phyloP scores from a whole-genome alignment of 1,284 basidiomycete species.

The Ceratobasidium sp. region DNA sequence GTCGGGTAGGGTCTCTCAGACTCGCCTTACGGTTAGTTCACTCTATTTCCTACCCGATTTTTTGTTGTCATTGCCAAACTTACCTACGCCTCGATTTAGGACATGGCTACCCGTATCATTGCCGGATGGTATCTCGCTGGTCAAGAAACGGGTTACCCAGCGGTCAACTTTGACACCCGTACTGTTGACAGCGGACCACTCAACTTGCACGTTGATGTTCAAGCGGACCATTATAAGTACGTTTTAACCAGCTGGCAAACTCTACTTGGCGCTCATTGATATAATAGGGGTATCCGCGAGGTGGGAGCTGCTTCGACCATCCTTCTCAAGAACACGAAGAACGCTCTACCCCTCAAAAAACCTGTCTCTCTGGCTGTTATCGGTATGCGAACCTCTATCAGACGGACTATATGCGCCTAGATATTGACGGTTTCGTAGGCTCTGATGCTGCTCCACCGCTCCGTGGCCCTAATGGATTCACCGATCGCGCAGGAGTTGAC shows the following conservation, averaged over 20 bases:
- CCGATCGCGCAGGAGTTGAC: constrained; percentile 70
- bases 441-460: constrained; percentile 75
- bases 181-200: constrained; percentile 55
- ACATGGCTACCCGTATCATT: constrained; percentile 74
- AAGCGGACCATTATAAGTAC: constrained; percentile 71
- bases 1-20: constrained; percentile 5
- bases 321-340: constrained; percentile 79
- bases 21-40: constrained; percentile 20
- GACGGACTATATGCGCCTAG: neutral
- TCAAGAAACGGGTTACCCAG: constrained; percentile 68
- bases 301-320: constrained; percentile 81
- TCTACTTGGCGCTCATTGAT: neutral
- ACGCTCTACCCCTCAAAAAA: constrained; percentile 69
- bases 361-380: constrained; percentile 48
- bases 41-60: no score
- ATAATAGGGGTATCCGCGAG: constrained; percentile 65
- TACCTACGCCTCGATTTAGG: constrained; percentile 53
- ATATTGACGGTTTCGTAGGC: constrained; percentile 55
- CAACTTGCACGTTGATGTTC: constrained; percentile 68
- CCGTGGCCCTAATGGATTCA: constrained; percentile 78
- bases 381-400: neutral
- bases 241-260: neutral
- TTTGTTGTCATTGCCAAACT: neutral
- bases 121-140: constrained; percentile 69
- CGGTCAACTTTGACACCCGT: constrained; percentile 62